These are phyloP conservation scores for Harringtonia lauricola DNA, from an alignment of 2,329 filamentous ascomycete genomes.

Conservation along the genomic window DNA sequence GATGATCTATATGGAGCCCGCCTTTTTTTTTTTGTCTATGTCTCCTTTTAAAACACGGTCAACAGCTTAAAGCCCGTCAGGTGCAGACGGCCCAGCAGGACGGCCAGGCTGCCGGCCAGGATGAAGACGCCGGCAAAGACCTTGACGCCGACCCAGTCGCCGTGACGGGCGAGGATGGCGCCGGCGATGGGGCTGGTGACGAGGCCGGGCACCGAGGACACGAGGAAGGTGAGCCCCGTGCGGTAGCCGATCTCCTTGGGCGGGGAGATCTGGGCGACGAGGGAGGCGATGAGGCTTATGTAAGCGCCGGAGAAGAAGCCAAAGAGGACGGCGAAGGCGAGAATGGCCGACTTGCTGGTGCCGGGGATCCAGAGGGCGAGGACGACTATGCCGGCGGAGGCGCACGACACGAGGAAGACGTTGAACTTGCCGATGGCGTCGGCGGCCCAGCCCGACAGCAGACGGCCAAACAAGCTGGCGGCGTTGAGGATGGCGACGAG, in stretches of 20 bases:
- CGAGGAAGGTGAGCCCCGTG: constrained; percentile 39
- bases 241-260: constrained; percentile 42
- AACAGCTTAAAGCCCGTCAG: constrained; percentile 16
- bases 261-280: constrained; percentile 41
- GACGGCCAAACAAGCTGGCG: constrained; percentile 24
- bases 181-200: constrained; percentile 40
- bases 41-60: constrained; percentile 15
- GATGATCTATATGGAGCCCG: too few species aligned
- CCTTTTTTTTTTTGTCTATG: too few species aligned
- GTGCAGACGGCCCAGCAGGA: constrained; percentile 15
- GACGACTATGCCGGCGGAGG: constrained; percentile 24
- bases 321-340: constrained; percentile 28
- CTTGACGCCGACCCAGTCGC: constrained; percentile 22
- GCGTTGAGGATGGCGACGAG: constrained; percentile 17
- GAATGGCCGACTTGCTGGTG: constrained; percentile 15
- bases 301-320: constrained; percentile 31
- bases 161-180: constrained; percentile 15
- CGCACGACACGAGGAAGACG: constrained; percentile 32
- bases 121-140: constrained; percentile 24
- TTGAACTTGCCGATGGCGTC: constrained; percentile 29
- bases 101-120: constrained; percentile 17
- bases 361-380: constrained; percentile 33
- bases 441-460: constrained; percentile 14
- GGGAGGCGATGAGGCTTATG: constrained; percentile 25
- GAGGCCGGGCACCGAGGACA: constrained; percentile 39